phyloP scores from a whole-genome alignment of 2,329 filamentous ascomycete species.

The Aspergillus fijiensis region DNA sequence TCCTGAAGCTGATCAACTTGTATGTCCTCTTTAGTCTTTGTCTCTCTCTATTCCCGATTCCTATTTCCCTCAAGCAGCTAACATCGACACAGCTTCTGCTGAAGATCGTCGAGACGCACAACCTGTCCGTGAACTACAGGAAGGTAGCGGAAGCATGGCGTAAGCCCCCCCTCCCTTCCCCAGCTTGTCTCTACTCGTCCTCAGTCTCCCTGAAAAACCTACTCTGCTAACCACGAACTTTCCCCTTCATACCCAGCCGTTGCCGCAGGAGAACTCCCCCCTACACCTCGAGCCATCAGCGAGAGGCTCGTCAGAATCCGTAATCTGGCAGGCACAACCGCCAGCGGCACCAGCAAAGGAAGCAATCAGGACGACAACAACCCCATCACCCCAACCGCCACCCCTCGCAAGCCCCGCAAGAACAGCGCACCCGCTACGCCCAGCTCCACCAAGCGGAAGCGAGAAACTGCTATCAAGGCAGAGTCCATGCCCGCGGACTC shows the following conservation, averaged over 20 bases:
- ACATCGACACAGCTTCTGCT: slow-evolving; percentile 35
- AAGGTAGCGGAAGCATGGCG: slow-evolving; percentile 41
- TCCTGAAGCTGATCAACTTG: slow-evolving; percentile 38
- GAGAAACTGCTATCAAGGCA: not conserved
- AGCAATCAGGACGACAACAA: not conserved
- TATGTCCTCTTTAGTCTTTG: slow-evolving; percentile 15
- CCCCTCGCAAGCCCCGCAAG: slow-evolving; percentile 15
- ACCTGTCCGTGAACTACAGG: slow-evolving; percentile 35
- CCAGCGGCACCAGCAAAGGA: slow-evolving; percentile 21
- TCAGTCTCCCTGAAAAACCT: too few relatives aligned
- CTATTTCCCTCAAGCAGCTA: not conserved
- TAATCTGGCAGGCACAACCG: slow-evolving; percentile 18
- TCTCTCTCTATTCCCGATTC: not conserved
- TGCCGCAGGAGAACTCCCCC: slow-evolving; percentile 21
- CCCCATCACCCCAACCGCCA: slow-evolving; percentile 8
- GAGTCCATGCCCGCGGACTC: not conserved
- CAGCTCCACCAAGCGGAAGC: slow-evolving; percentile 20
- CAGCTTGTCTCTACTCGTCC: too few relatives aligned
- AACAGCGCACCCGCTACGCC: slow-evolving; percentile 13
- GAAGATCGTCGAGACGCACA: slow-evolving; percentile 42
- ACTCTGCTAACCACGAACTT: not conserved
- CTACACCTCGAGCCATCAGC: slow-evolving; percentile 42
- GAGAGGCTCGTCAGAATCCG: slow-evolving; percentile 42
- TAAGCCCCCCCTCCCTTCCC: slow-evolving; percentile 24
- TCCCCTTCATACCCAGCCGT: slow-evolving; percentile 13